These are phyloP conservation scores for Geotrichum macrosporum DNA, from an alignment of 1,139 yeast species.

Conservation along the genomic window DNA sequence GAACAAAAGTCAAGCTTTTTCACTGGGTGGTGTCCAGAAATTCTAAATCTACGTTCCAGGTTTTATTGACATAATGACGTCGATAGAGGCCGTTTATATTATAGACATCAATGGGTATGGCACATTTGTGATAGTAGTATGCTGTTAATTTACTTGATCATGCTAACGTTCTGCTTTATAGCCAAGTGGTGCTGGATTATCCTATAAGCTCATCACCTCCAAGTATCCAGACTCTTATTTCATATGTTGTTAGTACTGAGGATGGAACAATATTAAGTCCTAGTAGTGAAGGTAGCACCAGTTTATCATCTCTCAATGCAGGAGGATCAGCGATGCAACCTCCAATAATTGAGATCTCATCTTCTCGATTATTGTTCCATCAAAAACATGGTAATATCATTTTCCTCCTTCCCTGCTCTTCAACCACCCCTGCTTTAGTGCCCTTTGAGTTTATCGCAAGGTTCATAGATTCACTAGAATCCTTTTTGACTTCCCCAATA, in stretches of 20 bases:
- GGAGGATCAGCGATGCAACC: neutral
- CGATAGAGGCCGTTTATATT: constrained; percentile 60
- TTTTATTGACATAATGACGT: constrained; percentile 40
- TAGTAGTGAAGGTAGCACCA: neutral
- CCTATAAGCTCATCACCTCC: constrained; percentile 52
- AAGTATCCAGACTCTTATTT: constrained; percentile 43
- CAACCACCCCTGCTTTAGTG: constrained; percentile 42
- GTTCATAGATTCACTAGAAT: constrained; percentile 50
- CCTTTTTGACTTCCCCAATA: constrained; percentile 58
- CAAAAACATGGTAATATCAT: constrained; percentile 33
- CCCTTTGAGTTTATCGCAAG: constrained; percentile 55
- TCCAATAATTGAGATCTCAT: constrained; percentile 31
- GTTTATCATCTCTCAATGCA: neutral
- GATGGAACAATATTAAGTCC: constrained; percentile 18
- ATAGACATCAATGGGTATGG: constrained; percentile 51
- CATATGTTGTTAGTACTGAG: constrained; percentile 30
- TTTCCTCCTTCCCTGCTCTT: constrained; percentile 35
- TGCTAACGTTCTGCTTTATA: constrained; percentile 24
- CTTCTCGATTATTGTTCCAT: constrained; percentile 36
- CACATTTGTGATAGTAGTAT: neutral
- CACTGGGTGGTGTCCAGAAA: too few species aligned
- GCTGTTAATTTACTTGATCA: neutral
- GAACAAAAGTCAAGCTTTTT: too few species aligned
- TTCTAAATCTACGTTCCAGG: too few species aligned
- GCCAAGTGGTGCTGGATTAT: constrained; percentile 55